Base-by-base conservation (phyloP, 2,329 filamentous ascomycete species). In the Alternaria incomplexa region DNA sequence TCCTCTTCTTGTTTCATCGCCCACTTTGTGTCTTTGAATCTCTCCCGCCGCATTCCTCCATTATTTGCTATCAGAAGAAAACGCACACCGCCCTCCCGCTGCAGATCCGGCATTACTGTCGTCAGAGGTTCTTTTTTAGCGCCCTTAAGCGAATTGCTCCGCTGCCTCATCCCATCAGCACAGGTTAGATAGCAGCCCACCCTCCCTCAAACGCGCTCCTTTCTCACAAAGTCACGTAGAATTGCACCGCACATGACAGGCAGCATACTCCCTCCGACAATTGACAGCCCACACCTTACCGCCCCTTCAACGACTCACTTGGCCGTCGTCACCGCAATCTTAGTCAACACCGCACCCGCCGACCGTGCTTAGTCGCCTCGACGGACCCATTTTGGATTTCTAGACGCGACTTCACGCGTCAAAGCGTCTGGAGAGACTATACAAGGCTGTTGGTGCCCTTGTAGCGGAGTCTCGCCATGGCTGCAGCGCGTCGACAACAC, bases 401-500 rank as follows among this genome's bases (percentile, higher is more conserved):
- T 73, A 64, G 63, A 79, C 78, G 78, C 78, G 78, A 78, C 71
- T 79, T 75, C 62, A 80, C 78, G 78, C 77, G 78, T 79, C 78
- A 80, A 75, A 75, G 73, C 73, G 70, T 66, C 64, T 61, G 61
- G 61, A 63, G 61, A 71, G 63, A 66, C 69, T 72, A 74, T 75
- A 74, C 71, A 70, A 74, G 71, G 61, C 69, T 72, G 62, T 71
- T 61, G 54, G 56, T 61, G 68, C 62, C 76, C 71, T 68, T 65
- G 65, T 56, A 64, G 66, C 67, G 66, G 61, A 62, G 70, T 67
- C 68, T 70, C 69, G 73, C 73, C 66, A 86, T 85, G 84, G 81
- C 84, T 78, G 82, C 85, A 79, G 86, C 85, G 85, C 86, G 85
- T 84, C 84, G 83, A 72, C 83, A 83, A 74, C 78, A 80, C 67